Evolutionary conservation across 179 eudicot species (phyloP), one percentile per base, ranked within the genome.

Genomic region (Spinacia oleracea): DNA sequence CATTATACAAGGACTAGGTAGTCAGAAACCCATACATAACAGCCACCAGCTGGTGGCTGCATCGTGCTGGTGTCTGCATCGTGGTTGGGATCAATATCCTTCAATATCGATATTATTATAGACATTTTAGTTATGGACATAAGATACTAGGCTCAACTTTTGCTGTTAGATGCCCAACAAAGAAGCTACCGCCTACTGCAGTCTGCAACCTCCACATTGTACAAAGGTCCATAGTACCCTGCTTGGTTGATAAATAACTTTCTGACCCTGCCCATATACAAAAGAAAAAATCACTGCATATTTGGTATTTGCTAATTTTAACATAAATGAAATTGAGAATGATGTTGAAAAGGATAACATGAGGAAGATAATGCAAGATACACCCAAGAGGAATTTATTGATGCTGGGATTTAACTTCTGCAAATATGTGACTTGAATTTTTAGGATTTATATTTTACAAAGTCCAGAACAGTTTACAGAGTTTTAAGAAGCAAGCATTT

Each of bases 301-400:
- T 79, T 11, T 9, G 32, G 43, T 16, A 25, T 40, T 46, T 56
- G 16, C 3, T 6, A 35, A n/a, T 0, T 64, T 31, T 35, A 15
- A 42, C 35, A 66, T 35, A 72, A 73, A 21, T 74, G 82, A 80
- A 35, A 51, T 51, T 79, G 48, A 46, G 46, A 23, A 70, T 25
- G 73, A 70, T 40, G 70, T 35, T 68, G 16, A 34, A 68, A 68
- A 68, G 53, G 72, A 69, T 69, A 43, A 43, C 31, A 25, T 23
- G 8, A 69, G 10, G 20, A 64, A 43, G 72, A 42, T 70, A 55
- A 43, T 70, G 32, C 73, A 29, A 46, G 35, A 46, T 45, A 70
- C 5, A 45, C 5, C 21, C 53, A 70, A 27, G 35, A 70, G 32
- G 21, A 70, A 70, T 43, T 45, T 45, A 67, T 18, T 31, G 67